Conservation (phyloP, 441 rosid genomes). For the Daphne laureola region DNA sequence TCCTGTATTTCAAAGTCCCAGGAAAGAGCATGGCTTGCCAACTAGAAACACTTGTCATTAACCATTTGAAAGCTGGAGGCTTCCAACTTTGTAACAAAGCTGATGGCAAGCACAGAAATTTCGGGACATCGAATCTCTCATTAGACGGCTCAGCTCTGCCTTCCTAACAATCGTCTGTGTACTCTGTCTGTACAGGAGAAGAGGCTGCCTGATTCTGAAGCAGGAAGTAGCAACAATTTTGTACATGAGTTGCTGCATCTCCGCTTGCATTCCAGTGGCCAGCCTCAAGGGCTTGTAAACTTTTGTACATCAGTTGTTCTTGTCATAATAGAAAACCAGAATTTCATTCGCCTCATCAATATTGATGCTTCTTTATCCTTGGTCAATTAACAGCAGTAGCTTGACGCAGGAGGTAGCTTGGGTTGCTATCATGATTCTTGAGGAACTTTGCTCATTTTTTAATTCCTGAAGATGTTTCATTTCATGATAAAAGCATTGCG, state of each 20-base stretch:
- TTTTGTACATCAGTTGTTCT: no score
- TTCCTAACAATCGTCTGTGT: background rate
- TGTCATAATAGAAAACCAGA: no score
- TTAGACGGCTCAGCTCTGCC: slow-evolving; percentile 28
- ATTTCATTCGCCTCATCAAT: no score
- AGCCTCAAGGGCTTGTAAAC: no score
- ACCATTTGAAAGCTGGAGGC: slow-evolving; percentile 69
- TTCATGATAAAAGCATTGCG: no score
- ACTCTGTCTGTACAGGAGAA: background rate
- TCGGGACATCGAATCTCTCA: slow-evolving; percentile 44
- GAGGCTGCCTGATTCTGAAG: no score
- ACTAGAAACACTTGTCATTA: slow-evolving; percentile 93
- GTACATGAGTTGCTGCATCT: slow-evolving; percentile 31
- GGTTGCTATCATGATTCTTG: no score
- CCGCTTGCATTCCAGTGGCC: slow-evolving; percentile 16
- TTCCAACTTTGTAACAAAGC: slow-evolving; percentile 61
- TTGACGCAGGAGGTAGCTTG: no score
- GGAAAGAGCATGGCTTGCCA: slow-evolving; percentile 96
- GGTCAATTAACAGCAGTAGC: no score
- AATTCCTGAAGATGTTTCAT: no score
- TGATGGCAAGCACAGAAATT: slow-evolving; percentile 91
- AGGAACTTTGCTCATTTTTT: no score
- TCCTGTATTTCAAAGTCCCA: slow-evolving; percentile 66
- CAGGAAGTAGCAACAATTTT: slow-evolving; percentile 38
- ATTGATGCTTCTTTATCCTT: no score